phyloP scores from a whole-genome alignment of 2,329 filamentous ascomycete species.

The Phialemoniopsis sp. region DNA sequence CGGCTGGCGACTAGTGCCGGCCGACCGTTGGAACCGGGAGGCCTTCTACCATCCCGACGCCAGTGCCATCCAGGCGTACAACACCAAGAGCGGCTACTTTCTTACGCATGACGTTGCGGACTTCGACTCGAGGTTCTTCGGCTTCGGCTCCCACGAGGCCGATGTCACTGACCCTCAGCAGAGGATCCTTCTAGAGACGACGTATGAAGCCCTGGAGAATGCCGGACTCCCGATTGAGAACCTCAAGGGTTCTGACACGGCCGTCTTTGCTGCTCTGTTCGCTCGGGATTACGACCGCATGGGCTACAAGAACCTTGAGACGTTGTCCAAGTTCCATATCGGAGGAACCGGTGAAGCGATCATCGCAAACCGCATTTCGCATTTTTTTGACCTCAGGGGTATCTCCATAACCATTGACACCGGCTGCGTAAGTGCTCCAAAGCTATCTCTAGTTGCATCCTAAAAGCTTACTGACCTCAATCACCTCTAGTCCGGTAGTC shows the following conservation, averaged over 20 bases:
- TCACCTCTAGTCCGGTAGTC: constrained; percentile 33
- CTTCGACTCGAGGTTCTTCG: constrained; percentile 23
- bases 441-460: no score
- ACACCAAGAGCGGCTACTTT: constrained; percentile 25
- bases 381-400: constrained; percentile 35
- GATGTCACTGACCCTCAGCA: constrained; percentile 14
- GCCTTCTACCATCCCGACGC: constrained; percentile 13
- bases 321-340: constrained; percentile 12
- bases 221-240: constrained; percentile 14
- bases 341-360: constrained; percentile 28
- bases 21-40: constrained; percentile 15
- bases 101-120: constrained; percentile 10
- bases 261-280: constrained; percentile 12
- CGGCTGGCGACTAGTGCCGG: constrained; percentile 14
- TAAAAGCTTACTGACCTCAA: constrained; percentile 30
- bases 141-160: constrained; percentile 23
- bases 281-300: constrained; percentile 20
- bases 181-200: constrained; percentile 11
- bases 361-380: constrained; percentile 33
- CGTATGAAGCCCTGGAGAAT: constrained; percentile 20
- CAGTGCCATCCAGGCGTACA: constrained; percentile 9
- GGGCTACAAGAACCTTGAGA: constrained; percentile 11
- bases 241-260: constrained; percentile 11
- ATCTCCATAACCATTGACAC: constrained; percentile 38
- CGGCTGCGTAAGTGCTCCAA: constrained; percentile 32